Evolutionary conservation across 495 filamentous ascomycete genomes (phyloP).

Genomic region (Cudoniella acicularis): DNA sequence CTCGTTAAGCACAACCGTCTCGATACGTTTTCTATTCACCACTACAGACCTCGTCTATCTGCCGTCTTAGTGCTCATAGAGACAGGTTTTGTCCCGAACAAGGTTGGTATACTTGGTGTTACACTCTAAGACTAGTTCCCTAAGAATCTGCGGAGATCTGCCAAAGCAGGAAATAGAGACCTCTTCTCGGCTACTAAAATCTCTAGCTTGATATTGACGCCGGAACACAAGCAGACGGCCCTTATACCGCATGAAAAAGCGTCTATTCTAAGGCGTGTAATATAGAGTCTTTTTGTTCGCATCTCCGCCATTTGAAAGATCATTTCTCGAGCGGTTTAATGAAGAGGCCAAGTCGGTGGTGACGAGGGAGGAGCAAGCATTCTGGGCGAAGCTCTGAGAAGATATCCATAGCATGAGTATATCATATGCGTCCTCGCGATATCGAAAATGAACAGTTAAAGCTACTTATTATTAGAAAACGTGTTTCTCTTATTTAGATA

Average conservation of each 20-base stretch:
- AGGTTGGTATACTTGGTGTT: too few species aligned
- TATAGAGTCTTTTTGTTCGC: constrained; percentile 14
- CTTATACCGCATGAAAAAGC: constrained; percentile 12
- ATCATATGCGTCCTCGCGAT: constrained; percentile 15
- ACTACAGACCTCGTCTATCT: not conserved
- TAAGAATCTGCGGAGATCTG: too few species aligned
- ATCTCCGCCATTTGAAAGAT: constrained; percentile 12
- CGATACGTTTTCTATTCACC: constrained; percentile 4
- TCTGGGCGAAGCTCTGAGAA: constrained; percentile 13
- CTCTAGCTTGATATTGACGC: constrained; percentile 7
- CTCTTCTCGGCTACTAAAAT: constrained; percentile 10
- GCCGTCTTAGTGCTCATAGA: too few species aligned
- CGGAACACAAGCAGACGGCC: constrained; percentile 9
- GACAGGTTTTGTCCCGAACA: too few species aligned
- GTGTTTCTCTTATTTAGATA: constrained; percentile 3
- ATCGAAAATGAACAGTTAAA: too few species aligned
- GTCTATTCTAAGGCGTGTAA: too few species aligned
- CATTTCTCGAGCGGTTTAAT: constrained; percentile 9
- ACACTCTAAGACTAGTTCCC: too few species aligned
- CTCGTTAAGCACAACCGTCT: constrained; percentile 8
- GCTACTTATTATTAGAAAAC: constrained; percentile 14
- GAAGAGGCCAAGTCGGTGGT: constrained; percentile 9
- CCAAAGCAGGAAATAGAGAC: too few species aligned
- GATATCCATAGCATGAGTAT: constrained; percentile 12
- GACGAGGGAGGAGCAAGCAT: constrained; percentile 11